These are phyloP conservation scores for Phytophthora pinifolia DNA, from an alignment of 352 stramenopile genomes.

Conservation along the genomic window DNA sequence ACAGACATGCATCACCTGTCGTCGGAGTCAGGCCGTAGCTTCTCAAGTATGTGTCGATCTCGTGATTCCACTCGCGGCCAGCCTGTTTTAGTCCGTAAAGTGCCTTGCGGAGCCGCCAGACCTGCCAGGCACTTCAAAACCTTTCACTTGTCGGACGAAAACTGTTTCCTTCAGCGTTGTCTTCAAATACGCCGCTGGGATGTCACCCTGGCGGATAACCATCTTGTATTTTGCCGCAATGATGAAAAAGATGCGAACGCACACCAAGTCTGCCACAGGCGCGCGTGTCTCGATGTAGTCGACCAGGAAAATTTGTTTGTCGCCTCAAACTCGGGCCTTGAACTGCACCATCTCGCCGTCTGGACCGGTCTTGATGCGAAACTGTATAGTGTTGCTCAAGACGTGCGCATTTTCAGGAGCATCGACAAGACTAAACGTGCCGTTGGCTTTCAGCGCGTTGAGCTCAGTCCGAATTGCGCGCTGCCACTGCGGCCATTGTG, in stretches of 20 bases:
- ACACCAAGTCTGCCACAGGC: neutral
- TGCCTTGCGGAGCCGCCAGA: slow-evolving; percentile 2
- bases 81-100: slow-evolving; percentile 7
- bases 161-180: slow-evolving; percentile 1
- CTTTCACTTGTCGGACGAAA: slow-evolving; percentile 1
- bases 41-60: slow-evolving; percentile 6
- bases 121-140: slow-evolving; percentile 12
- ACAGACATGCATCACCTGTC: neutral
- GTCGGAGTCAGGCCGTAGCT: neutral
- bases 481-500: slow-evolving; percentile 2
- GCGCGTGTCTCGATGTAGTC: slow-evolving; percentile 3
- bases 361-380: slow-evolving; percentile 5
- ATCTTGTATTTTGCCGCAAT: slow-evolving; percentile 1
- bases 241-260: neutral
- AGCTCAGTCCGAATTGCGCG: neutral
- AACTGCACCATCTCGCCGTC: slow-evolving; percentile 1
- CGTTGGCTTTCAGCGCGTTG: neutral
- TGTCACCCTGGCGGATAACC: neutral
- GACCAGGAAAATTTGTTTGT: slow-evolving; percentile 1
- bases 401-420: slow-evolving; percentile 3
- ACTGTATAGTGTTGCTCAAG: slow-evolving; percentile 3
- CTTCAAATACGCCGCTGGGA: slow-evolving; percentile 5
- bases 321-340: slow-evolving; percentile 6
- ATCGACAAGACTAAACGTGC: slow-evolving; percentile 2
- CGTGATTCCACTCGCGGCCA: slow-evolving; percentile 2